These are phyloP conservation scores for Suillus americanus DNA, from an alignment of 768 basidiomycete genomes.

Conservation along the genomic window DNA sequence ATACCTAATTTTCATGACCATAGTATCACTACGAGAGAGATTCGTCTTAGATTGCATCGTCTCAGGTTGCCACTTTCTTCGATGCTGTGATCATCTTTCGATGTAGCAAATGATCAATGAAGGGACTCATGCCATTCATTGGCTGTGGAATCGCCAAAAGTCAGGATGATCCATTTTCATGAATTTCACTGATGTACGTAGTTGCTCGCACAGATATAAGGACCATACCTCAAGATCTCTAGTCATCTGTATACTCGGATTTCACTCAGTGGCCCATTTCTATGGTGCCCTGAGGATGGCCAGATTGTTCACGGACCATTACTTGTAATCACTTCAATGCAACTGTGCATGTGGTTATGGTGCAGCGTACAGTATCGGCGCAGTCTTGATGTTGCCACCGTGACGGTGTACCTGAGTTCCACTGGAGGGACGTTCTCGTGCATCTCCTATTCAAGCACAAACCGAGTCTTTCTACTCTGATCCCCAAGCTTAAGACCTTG, in stretches of 20 bases:
- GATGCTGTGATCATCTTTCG: background rate
- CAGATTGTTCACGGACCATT: background rate
- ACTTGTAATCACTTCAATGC: background rate
- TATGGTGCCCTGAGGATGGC: background rate
- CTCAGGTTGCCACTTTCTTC: background rate
- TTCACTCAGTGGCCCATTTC: background rate
- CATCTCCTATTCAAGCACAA: background rate
- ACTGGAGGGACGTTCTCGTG: background rate
- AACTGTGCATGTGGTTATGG: no score
- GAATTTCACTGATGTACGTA: background rate
- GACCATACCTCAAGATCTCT: background rate
- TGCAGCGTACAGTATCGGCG: background rate
- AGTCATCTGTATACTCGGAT: background rate
- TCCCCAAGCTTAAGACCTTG: no score
- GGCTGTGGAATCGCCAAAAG: background rate
- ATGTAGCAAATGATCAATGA: background rate
- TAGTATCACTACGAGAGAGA: background rate
- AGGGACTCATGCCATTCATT: background rate
- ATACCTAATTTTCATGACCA: background rate
- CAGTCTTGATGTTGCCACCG: background rate
- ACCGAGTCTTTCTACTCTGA: no score
- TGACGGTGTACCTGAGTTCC: background rate
- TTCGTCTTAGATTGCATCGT: background rate
- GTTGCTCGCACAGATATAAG: background rate
- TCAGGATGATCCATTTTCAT: background rate